Evolutionary conservation across 2,329 filamentous ascomycete genomes (phyloP), one percentile per base, ranked within the genome.

Genomic region (Calycina herbarum): DNA sequence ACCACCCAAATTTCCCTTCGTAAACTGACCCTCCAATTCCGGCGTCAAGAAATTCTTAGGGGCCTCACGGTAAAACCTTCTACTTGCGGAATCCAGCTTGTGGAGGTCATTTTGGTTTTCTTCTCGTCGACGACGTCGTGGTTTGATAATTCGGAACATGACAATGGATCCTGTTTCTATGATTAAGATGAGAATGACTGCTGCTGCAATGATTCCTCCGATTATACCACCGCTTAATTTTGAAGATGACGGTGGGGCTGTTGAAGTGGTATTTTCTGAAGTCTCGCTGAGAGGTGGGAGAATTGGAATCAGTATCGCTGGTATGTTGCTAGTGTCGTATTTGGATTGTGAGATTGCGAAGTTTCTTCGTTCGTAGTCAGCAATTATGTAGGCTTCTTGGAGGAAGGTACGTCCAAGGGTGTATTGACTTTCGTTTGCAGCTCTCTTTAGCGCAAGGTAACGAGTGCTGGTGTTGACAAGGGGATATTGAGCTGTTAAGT

Each of bases 401-500:
- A 79, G 68, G 64, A 80, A 79, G 2, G 73, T 71, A 33, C 78
- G 74, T 15, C 78, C 78, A 58, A 80, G 70, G 5, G 76, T 78
- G 68, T 76, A 76, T 60, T 78, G 76, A 33, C 73, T 73, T 13
- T 71, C 69, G 63, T 77, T 76, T 0, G 68, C 68, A 1, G 78
- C 74, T 64, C 65, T 72, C 54, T 75, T 74, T 3, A 79, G 65
- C 13, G 78, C 78, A 64, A 80, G 79, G 35, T 76, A 76, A 82
- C 68, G 84, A 81, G 71, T 85, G 76, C 69, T 85, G 79, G 62
- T 76, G 79, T 67, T 27, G 8, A 65, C 64, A 29, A 69, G 62
- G 20, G 73, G 74, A 38, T 67, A 66, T 10, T 63, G 61, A 29
- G 68, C 66, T 7, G 64, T 56, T 10, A 76, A 66, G 40, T n/a